Base-by-base conservation (phyloP, 352 stramenopile genomes). In the Phytophthora litchii region DNA sequence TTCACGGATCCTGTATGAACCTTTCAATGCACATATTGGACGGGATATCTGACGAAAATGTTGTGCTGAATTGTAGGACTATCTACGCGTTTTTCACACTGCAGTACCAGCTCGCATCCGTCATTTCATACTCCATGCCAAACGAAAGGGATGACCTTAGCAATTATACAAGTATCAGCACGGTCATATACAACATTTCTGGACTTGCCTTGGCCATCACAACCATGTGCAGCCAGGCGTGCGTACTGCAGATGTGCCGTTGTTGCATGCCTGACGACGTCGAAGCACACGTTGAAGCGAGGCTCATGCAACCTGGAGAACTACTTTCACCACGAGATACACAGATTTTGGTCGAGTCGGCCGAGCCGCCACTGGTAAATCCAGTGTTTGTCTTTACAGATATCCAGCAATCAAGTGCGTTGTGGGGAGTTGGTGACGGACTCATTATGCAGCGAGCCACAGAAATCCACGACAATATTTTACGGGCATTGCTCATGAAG, bases 381-480 rank as follows among this genome's bases (percentile, higher is more conserved):
- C 72, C 74, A 2, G 74, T 85, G 32, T 87, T 87, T 69, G 74
- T 87, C 1, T 81, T 83, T 60, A 87, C 77, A 2, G 77, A 88
- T 54, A 88, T 88, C 9, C 70, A 88, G 55, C 74, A 75, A 4
- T 88, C 78, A 3, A 88, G 72, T 13, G 67, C 67, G 11, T 37
- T 88, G 7, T 88, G 78, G 78, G 64, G 32, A 12, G 50, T 75
- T 5, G 67, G 50, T 16, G 60, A 81, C 29, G 67, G 70, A 9
- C 47, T 63, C 12, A 71, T 82, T 23, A 85, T 89, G 72, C 63
- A 75, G 23, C 61, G 40, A 20, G 75, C 75, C 12, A 81, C 70
- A 12, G 62, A 78, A 45, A 65, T 84, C n/a, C 78, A 88, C 52
- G 78, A 86, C 43, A 70, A 80, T 31, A 75, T 88, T 12, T 44